Conservation (phyloP, 805 yeast species). For the Yamadazyma phyllophila region DNA sequence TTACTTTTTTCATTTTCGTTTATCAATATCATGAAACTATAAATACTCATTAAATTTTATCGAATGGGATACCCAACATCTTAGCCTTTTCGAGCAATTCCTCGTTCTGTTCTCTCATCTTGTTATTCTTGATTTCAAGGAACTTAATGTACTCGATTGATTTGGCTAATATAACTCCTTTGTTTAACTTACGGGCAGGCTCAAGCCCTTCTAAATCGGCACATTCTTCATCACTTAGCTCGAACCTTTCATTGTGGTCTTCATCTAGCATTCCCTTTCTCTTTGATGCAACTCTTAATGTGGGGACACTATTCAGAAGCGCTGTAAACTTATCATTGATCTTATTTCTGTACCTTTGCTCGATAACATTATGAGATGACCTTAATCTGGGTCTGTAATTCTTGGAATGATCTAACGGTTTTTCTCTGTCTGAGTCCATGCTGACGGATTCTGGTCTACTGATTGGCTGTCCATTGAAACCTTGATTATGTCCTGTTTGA, state of each 20-base stretch:
- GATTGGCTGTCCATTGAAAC: no score
- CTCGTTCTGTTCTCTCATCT: constrained; percentile 51
- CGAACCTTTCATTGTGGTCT: constrained; percentile 14
- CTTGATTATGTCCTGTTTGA: neutral
- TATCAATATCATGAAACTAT: no score
- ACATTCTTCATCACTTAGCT: constrained; percentile 4
- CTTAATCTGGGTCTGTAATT: constrained; percentile 20
- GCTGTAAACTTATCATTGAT: constrained; percentile 41
- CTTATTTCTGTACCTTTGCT: constrained; percentile 43
- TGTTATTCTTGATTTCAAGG: constrained; percentile 57
- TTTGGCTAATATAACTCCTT: constrained; percentile 73
- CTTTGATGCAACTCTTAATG: constrained; percentile 31
- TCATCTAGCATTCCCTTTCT: constrained; percentile 17
- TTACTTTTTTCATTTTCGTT: no score
- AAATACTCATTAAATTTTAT: constrained; percentile 2
- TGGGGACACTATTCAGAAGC: constrained; percentile 39
- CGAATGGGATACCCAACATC: constrained; percentile 28
- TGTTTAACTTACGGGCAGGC: constrained; percentile 73
- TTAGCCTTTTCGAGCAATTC: constrained; percentile 40
- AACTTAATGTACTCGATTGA: constrained; percentile 80
- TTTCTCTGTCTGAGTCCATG: neutral
- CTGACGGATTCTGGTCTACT: neutral
- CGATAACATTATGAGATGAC: constrained; percentile 42
- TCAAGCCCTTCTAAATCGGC: constrained; percentile 66
- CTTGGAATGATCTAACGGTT: neutral